These are phyloP conservation scores for Botrytis sinoallii DNA, from an alignment of 2,329 filamentous ascomycete genomes.

Conservation along the genomic window DNA sequence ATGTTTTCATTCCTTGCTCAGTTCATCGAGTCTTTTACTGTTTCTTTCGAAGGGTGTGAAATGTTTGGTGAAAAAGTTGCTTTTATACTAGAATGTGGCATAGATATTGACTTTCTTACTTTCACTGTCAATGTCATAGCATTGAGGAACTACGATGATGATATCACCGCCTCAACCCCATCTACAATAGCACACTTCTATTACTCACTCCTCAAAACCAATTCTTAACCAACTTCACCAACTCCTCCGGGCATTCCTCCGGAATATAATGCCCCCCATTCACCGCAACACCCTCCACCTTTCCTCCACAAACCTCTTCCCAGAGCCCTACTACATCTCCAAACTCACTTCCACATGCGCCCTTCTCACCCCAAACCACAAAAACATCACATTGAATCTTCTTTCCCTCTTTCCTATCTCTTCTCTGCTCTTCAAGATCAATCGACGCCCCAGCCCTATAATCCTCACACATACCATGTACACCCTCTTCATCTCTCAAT, in stretches of 20 bases:
- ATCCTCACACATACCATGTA: slow-evolving; percentile 54
- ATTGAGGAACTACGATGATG: neutral
- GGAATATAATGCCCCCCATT: slow-evolving; percentile 50
- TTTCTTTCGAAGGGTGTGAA: neutral
- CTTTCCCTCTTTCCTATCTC: slow-evolving; percentile 44
- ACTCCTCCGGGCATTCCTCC: slow-evolving; percentile 49
- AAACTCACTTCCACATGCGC: slow-evolving; percentile 49
- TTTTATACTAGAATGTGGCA: neutral
- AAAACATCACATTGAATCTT: slow-evolving; percentile 47
- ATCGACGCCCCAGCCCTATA: slow-evolving; percentile 52
- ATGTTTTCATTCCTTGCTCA: neutral
- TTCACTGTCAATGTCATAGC: neutral
- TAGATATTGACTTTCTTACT: neutral
- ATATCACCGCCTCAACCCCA: neutral
- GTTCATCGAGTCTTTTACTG: neutral
- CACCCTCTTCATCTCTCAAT: slow-evolving; percentile 39
- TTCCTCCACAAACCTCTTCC: slow-evolving; percentile 44
- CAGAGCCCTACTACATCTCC: slow-evolving; percentile 49
- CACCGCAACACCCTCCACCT: slow-evolving; percentile 44
- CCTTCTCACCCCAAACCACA: slow-evolving; percentile 50
- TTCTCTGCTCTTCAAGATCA: slow-evolving; percentile 50
- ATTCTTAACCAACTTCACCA: slow-evolving; percentile 42
- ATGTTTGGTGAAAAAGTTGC: neutral
- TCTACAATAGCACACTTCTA: neutral
- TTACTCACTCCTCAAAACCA: slow-evolving; percentile 36